These are phyloP conservation scores for Neonectria magnoliae DNA, from an alignment of 2,329 filamentous ascomycete species.

Conservation along the genomic window DNA sequence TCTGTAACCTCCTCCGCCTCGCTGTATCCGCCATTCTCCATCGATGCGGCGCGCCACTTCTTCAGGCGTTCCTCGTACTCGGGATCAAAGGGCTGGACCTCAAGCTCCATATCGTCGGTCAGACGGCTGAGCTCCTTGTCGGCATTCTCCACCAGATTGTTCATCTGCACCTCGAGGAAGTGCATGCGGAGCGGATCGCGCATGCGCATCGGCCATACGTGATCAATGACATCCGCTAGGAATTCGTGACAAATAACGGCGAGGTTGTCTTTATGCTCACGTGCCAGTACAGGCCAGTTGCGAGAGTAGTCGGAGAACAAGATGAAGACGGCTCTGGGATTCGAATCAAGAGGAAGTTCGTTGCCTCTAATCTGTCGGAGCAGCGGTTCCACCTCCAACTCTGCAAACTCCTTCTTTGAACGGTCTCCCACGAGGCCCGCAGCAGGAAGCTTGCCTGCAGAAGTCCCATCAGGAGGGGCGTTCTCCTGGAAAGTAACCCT, in stretches of 20 bases:
- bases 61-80: constrained; percentile 63
- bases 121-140: constrained; percentile 58
- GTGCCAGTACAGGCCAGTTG: constrained; percentile 62
- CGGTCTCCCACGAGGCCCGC: constrained; percentile 48
- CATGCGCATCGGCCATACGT: constrained; percentile 62
- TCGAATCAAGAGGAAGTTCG: constrained; percentile 63
- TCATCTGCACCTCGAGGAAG: constrained; percentile 61
- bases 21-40: constrained; percentile 57
- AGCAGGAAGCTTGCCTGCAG: constrained; percentile 40
- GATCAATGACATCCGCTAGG: constrained; percentile 60
- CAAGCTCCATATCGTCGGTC: constrained; percentile 61
- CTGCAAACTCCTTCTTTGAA: constrained; percentile 59
- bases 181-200: constrained; percentile 59
- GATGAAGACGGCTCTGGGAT: constrained; percentile 63
- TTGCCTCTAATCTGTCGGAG: constrained; percentile 62
- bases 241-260: constrained; percentile 65
- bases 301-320: constrained; percentile 64
- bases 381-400: constrained; percentile 59
- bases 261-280: constrained; percentile 65
- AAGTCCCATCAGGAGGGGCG: constrained; percentile 32
- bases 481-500: constrained; percentile 55
- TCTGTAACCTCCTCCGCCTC: constrained; percentile 64
- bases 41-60: constrained; percentile 56
- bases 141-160: constrained; percentile 57
- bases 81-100: constrained; percentile 63